Base-by-base conservation (phyloP, 352 stramenopile genomes). In the Phytophthora quininea region DNA sequence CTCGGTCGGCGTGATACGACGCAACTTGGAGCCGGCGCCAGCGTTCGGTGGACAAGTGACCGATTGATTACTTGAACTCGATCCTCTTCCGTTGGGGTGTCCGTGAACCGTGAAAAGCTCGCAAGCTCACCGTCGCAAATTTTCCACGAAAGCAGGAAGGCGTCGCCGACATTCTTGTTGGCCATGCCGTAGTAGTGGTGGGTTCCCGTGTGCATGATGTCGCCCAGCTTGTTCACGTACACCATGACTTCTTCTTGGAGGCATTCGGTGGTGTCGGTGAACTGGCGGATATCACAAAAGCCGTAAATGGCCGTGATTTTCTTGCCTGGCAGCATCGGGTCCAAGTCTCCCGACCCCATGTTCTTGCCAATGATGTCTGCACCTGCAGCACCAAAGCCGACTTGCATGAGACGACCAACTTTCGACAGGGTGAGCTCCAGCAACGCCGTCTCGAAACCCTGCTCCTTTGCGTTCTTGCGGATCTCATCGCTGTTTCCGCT, bases 91-190 rank as follows among this genome's bases (percentile, higher is more conserved):
- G 80, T 91, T 2, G 85, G 87, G 0, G 72, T 79, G 64, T 97
- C 89, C 0, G 82, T 92, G 67, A 96, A 97, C 2, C 82, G 78
- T 11, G 87, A 75, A 54, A 97, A 97, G 58, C 83, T 84, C 29
- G 78, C 74, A 40, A 93, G 57, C 59, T 93, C 84, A n/a, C 89
- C 87, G 48, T 92, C 74, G 52, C 93, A 96, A 54, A 97, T 82
- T 62, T 97, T 98, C 92, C 95, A 99, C 10, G 97, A 97, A 52
- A 99, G 86, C 42, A 99, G 56, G 62, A 98, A 99, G 9, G 93
- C 92, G 69, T 97, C 89, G 33, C 96, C 96, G 19, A 95, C 87
- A 57, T 95, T 95, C 59, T 95, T 94, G 75, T 95, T 95, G 51
- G 88, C 86, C 83, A 94, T 93, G 12, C 88, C 88, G 56, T 94